Conservation (phyloP, 192 early-diverging fungal species). For the Podochytrium sp. region DNA sequence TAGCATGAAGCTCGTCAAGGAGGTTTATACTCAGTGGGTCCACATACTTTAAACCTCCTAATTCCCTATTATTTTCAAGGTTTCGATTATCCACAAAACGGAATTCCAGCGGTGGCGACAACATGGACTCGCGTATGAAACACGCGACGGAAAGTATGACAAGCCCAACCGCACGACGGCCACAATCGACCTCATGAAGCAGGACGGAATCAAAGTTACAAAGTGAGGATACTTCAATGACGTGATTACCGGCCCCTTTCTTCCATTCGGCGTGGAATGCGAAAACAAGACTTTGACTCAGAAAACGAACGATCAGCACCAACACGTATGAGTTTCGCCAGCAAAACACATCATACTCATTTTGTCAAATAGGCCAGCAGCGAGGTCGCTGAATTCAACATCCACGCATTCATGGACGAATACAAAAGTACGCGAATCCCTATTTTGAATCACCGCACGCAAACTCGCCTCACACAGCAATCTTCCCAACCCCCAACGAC, state of each 20-base stretch:
- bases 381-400: slow-evolving; percentile 37
- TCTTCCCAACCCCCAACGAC: neutral
- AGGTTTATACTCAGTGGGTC: slow-evolving; percentile 9
- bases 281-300: slow-evolving; percentile 55
- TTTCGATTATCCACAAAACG: slow-evolving; percentile 40
- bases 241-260: slow-evolving; percentile 57
- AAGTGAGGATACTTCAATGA: slow-evolving; percentile 67
- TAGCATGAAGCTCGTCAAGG: slow-evolving; percentile 58
- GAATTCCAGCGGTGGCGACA: slow-evolving; percentile 51
- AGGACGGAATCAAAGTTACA: slow-evolving; percentile 35
- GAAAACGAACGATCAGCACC: slow-evolving; percentile 45
- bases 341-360: neutral
- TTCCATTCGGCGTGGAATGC: slow-evolving; percentile 50
- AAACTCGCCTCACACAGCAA: neutral
- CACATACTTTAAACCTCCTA: neutral
- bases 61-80: slow-evolving; percentile 9
- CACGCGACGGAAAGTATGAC: slow-evolving; percentile 39
- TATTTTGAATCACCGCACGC: neutral
- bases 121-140: slow-evolving; percentile 48
- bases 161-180: slow-evolving; percentile 53
- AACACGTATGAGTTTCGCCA: slow-evolving; percentile 28
- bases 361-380: neutral
- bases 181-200: slow-evolving; percentile 48
- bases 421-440: neutral
- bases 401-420: slow-evolving; percentile 33